Conservation (phyloP, 140 eudicot species). For the Stevia rebaudiana region DNA sequence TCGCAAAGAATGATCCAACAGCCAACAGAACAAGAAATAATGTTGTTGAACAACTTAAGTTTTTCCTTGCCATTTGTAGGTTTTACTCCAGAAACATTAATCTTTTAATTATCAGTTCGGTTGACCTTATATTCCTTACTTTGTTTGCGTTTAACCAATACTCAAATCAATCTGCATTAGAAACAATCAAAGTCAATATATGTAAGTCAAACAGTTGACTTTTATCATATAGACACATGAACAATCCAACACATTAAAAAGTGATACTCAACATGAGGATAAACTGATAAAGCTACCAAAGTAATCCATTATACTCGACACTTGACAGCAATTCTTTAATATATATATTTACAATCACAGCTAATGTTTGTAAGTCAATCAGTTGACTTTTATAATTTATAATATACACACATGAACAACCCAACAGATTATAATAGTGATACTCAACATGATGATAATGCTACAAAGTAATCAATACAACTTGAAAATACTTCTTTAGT, state of each 20-base stretch:
- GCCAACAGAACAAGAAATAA: conserved; percentile 48
- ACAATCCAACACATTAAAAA: conserved; percentile 1
- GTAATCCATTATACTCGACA: not conserved
- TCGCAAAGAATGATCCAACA: conserved; percentile 52
- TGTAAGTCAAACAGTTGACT: conserved; percentile 35
- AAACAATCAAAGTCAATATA: conserved; percentile 23
- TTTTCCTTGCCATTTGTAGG: conserved; percentile 41
- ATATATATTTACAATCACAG: conserved; percentile 14
- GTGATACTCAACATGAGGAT: conserved; percentile 6
- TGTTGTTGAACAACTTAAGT: conserved; percentile 33
- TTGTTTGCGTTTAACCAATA: not conserved
- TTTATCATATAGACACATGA: conserved; percentile 15
- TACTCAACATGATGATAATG: not conserved
- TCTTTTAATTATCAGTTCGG: conserved; percentile 6
- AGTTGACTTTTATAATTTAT: conserved; percentile 34
- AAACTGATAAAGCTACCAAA: not conserved
- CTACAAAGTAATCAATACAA: conserved; percentile 1
- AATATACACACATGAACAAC: not conserved
- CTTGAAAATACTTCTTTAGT: not conserved
- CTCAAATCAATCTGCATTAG: conserved; percentile 30
- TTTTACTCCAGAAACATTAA: conserved; percentile 18
- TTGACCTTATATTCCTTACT: conserved; percentile 8
- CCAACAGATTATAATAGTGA: not conserved
- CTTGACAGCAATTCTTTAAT: not conserved
- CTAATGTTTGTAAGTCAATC: conserved; percentile 25